phyloP scores from a whole-genome alignment of 257 asterid species.

The Gentiana dahurica region DNA sequence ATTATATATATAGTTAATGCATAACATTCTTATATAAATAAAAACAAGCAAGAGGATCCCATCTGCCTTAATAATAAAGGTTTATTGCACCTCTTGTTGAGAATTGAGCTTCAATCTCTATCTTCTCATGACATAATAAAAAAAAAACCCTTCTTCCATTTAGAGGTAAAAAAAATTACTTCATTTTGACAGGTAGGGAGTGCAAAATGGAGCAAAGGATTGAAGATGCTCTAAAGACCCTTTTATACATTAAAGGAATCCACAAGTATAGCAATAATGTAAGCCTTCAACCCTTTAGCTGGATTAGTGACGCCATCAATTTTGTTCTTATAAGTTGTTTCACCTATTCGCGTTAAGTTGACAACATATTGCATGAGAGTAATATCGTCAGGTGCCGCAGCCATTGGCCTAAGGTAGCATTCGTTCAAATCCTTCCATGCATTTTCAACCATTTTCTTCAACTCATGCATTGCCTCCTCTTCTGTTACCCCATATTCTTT shows the following conservation, averaged over 20 bases:
- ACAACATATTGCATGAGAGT: slow-evolving; percentile 15
- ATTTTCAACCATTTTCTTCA: slow-evolving; percentile 18
- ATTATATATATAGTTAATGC: too few species aligned
- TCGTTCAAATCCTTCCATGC: slow-evolving; percentile 51
- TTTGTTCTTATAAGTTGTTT: slow-evolving; percentile 30
- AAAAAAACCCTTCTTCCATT: too few species aligned
- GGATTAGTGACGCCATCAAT: slow-evolving; percentile 43
- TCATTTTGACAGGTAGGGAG: too few species aligned
- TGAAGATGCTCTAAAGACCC: too few species aligned
- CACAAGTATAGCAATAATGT: slow-evolving; percentile 18
- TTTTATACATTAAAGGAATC: slow-evolving; percentile 3
- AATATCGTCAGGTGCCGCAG: slow-evolving; percentile 5
- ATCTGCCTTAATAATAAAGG: too few species aligned
- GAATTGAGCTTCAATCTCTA: too few species aligned
- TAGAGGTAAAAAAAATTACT: too few species aligned
- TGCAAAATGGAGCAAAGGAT: too few species aligned
- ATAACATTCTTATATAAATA: too few species aligned
- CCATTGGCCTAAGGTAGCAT: slow-evolving; percentile 18
- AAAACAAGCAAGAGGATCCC: too few species aligned
- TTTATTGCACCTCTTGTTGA: too few species aligned
- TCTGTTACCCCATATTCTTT: slow-evolving; percentile 24
- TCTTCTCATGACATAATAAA: too few species aligned
- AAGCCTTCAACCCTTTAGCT: slow-evolving; percentile 30
- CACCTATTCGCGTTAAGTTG: slow-evolving; percentile 30
- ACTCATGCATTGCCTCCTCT: slow-evolving; percentile 28